Base-by-base conservation (phyloP, 208 protist genomes). In the Leptomonas seymouri region DNA sequence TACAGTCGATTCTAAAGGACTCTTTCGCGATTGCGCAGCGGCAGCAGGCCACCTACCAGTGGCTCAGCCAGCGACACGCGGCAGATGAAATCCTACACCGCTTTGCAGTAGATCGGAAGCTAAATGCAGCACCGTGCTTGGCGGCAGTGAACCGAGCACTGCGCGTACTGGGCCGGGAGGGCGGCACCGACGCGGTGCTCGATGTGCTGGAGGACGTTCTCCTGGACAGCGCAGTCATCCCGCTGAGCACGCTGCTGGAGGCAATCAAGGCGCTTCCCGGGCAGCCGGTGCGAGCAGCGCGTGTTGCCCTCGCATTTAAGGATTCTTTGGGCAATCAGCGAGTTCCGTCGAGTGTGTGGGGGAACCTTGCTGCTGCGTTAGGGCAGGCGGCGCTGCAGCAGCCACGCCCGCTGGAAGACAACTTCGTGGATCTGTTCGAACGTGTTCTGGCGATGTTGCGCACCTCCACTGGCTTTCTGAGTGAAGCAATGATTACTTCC, bases 371-470 rank as follows among this genome's bases (percentile, higher is more conserved):
- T 12, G 60, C 76, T 8, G 78, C 77, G 15, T 50, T 90, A 27
- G 79, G 77, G n/a, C 81, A 87, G 66, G 68, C 74, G 39, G 60
- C 84, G 21, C 67, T 80, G 20, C 76, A 82, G 70, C 76, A 65
- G 65, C 67, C 81, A 27, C 67, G 67, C 58, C 84, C 56, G 30
- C 78, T 80, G 20, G 80, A 70, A 46, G 84, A 84, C 16, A 63
- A 85, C 53, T 82, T 96, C 39, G 70, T 93, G 63, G 79, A 84
- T 12, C 57, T 93, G 0, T 91, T 93, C 67, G 81, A 84, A 44
- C 56, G 82, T 23, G 70, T 89, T 0, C 54, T 96, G 1, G 63
- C 76, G 28, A 74, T 83, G 28, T 78, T 86, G 48, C 81, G 86
- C 28, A 56, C 59, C 11, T 58, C 71, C 23, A 81, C 84, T 20